Percentiles rank a stretch among this genome's conserved stretches.
These are phyloP conservation scores for Auriscalpium vulgare DNA, from an alignment of 768 basidiomycete species.

Conservation along the genomic window DNA sequence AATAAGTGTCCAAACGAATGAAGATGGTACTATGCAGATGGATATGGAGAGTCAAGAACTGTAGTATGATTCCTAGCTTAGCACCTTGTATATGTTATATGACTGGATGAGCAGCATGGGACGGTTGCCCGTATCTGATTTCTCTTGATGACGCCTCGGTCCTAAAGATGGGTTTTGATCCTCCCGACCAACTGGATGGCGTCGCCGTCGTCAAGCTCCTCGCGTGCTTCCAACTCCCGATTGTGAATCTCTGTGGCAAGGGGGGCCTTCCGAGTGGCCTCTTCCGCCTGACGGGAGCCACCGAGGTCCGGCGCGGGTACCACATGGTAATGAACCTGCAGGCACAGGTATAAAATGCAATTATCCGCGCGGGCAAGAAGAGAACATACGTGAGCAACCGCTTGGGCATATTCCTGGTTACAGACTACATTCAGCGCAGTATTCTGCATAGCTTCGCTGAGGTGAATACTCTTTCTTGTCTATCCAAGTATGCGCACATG, in stretches of 20 bases:
- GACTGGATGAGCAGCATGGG: too few relatives aligned
- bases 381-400: constrained; percentile 59
- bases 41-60: not conserved
- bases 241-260: constrained; percentile 51
- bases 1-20: constrained; percentile 36
- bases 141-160: too few relatives aligned
- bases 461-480: too few relatives aligned
- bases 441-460: constrained; percentile 43
- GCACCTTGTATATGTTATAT: too few relatives aligned
- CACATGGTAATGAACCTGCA: constrained; percentile 69
- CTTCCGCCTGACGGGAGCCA: not conserved
- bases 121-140: too few relatives aligned
- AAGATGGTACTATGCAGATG: constrained; percentile 52
- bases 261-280: constrained; percentile 17
- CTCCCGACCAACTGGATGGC: constrained; percentile 35
- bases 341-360: not conserved
- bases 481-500: too few relatives aligned
- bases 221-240: constrained; percentile 48
- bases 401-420: constrained; percentile 78
- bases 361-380: not conserved
- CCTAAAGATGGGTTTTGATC: constrained; percentile 24
- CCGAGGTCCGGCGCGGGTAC: constrained; percentile 57
- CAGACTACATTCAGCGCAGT: constrained; percentile 70
- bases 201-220: constrained; percentile 53
- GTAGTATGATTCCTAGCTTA: too few relatives aligned